phyloP scores from a whole-genome alignment of 2,329 filamentous ascomycete species.

The Thelonectria rubi region DNA sequence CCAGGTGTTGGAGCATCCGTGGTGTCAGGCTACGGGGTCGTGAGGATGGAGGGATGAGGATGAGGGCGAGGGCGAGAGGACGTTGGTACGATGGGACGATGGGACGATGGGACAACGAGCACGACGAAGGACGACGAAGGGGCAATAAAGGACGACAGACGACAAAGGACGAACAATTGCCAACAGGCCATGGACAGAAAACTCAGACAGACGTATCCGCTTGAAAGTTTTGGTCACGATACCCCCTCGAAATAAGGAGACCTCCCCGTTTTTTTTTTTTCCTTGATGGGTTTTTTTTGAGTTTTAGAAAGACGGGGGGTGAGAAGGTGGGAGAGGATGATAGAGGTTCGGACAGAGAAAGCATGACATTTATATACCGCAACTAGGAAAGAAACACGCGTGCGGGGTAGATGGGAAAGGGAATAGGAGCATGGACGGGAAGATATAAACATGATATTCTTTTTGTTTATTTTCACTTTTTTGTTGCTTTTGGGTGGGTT shows the following conservation, averaged over 20 bases:
- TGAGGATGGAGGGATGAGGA: not conserved
- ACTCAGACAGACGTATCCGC: slow-evolving; percentile 10
- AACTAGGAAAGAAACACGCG: not conserved
- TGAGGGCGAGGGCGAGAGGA: no score
- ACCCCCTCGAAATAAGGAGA: slow-evolving; percentile 33
- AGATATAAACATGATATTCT: slow-evolving; percentile 14
- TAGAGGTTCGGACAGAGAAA: slow-evolving; percentile 10
- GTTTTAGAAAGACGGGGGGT: slow-evolving; percentile 38
- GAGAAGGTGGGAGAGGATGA: slow-evolving; percentile 15
- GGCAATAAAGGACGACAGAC: not conserved
- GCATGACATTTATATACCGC: not conserved
- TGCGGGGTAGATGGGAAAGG: slow-evolving; percentile 10
- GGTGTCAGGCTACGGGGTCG: slow-evolving; percentile 60
- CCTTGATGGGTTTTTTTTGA: slow-evolving; percentile 27
- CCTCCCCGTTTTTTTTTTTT: slow-evolving; percentile 30
- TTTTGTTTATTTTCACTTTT: not conserved
- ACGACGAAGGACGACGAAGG: no score
- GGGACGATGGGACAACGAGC: no score
- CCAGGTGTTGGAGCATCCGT: slow-evolving; percentile 88
- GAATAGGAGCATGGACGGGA: slow-evolving; percentile 15
- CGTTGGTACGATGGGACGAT: no score
- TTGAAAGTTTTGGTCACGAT: slow-evolving; percentile 37
- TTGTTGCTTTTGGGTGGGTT: slow-evolving; percentile 6
- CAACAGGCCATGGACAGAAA: slow-evolving; percentile 12
- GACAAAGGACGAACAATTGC: slow-evolving; percentile 16